Conservation (phyloP, 495 filamentous ascomycete species). For the Penicillium arizonense region DNA sequence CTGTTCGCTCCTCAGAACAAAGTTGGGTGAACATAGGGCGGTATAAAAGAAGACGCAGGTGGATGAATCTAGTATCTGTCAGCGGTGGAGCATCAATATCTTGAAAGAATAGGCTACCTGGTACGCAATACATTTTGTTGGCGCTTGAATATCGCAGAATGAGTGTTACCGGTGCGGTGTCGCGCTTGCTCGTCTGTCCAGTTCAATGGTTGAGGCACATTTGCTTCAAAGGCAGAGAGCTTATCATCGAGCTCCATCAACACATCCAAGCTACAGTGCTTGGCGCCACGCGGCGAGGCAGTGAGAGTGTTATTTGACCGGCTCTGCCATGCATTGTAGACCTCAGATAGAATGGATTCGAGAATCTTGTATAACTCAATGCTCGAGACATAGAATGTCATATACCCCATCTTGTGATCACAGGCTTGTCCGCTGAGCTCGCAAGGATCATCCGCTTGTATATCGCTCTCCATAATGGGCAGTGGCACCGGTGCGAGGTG, state of each 20-base stretch:
- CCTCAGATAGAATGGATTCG: slow-evolving; percentile 39
- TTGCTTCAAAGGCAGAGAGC: slow-evolving; percentile 35
- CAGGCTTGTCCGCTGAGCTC: slow-evolving; percentile 19
- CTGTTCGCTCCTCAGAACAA: slow-evolving; percentile 32
- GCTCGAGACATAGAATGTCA: slow-evolving; percentile 39
- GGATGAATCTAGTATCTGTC: slow-evolving; percentile 34
- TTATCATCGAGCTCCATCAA: slow-evolving; percentile 41
- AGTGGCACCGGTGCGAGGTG: slow-evolving; percentile 32
- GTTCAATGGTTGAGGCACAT: slow-evolving; percentile 32
- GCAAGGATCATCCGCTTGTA: slow-evolving; percentile 18
- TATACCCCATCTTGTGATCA: slow-evolving; percentile 22
- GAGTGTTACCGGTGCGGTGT: neutral
- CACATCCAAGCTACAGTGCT: slow-evolving; percentile 32
- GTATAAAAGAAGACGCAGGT: slow-evolving; percentile 45
- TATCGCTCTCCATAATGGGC: slow-evolving; percentile 21
- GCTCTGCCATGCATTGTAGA: slow-evolving; percentile 41
- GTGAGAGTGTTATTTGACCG: slow-evolving; percentile 15
- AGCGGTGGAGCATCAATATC: neutral
- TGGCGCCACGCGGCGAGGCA: slow-evolving; percentile 5
- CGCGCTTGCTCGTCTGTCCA: slow-evolving; percentile 26
- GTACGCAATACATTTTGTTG: slow-evolving; percentile 43
- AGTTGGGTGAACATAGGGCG: slow-evolving; percentile 47
- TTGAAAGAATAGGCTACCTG: slow-evolving; percentile 21
- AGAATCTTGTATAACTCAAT: slow-evolving; percentile 44
- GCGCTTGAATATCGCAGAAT: slow-evolving; percentile 24